Base-by-base conservation (phyloP, 2,329 filamentous ascomycete species). In the Lecanicillium sp. region DNA sequence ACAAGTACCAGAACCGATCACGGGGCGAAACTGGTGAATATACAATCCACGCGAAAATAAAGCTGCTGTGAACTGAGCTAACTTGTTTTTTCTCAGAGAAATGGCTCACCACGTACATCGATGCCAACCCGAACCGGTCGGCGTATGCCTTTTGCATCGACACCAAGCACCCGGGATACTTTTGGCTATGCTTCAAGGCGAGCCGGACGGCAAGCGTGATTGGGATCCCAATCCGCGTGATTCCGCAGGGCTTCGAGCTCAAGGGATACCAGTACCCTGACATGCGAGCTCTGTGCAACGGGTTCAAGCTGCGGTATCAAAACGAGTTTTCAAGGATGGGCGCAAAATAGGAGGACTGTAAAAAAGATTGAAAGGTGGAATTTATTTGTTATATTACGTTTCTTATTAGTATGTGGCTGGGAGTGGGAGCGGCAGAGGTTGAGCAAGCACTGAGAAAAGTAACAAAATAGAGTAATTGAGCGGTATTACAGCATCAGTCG, bases 91-190 rank as follows among this genome's bases (percentile, higher is more conserved):
- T 19, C 32, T 52, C 65, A 95, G 91, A 96, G 68, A 84, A 86
- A 78, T 98, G 93, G 91, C 78, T 98, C 56, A 87, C 86, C 26
- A 95, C 90, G 10, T 98, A 97, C 70, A 93, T 91, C 60, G 86
- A 93, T 64, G 93, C 93, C 65, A 97, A 98, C 66, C 91, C 93
- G 10, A 90, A 85, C 62, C 87, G 90, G 53, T 94, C 87, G 52
- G 87, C 89, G 56, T 98, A 98, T 66, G 87, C 88, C 38, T 97
- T 98, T 75, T 97, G 91, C 75, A 84, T 95, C 63, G 90, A 97
- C 63, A 78, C 85, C 27, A 90, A 90, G 67, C 86, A 91, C 63
- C 87, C 93, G 0, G 93, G 93, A 27, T 95, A 95, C 72, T 98
- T 98, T 70, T 86, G 83, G 71, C 79, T 98, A 33, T 95, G 90